Evolutionary conservation across 352 stramenopile species (phyloP), one percentile per base, ranked within the genome.

Genomic region (Blastocystis sp.): DNA sequence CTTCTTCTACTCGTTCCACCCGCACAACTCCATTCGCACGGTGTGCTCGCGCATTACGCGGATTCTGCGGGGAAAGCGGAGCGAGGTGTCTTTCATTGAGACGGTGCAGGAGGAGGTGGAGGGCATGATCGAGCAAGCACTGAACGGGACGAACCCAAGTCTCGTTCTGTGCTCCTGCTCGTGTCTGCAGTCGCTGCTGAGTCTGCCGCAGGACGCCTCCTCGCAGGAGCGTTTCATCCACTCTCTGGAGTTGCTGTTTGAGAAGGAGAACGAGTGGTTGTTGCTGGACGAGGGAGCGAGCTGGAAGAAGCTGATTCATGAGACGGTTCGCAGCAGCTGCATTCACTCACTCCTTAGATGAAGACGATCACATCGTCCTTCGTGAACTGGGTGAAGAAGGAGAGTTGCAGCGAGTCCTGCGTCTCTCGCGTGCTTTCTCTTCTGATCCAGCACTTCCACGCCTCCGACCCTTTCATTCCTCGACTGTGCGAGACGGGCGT

Each of bases 1-100:
- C 45, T 85, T 59, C 41, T 85, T 85, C 55, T 85, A 85, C 29
- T 67, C 50, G 19, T 85, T 85, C 33, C 74, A 85, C 51, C 74
- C 74, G 24, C 41, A 85, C 45, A 29, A 37, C 6, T 59, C 74
- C 35, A 69, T 85, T 41, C 74, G 74, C n/a, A 67, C 16, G 51
- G 50, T 85, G 24, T 85, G 74, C 45, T 35, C 59, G 2, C 59
- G 31, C 12, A 69, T 85, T 51, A 29, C 70, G n/a, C 67, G 70
- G n/a, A 55, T 55, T 13, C 16, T 85, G 39, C 74, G 61, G 4
- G 74, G 74, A 70, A 33, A 19, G 19, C 2, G 70, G 31, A 67
- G 26, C 1, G 51, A 67, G 31, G 31, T 67, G 9, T 24, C 10
- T 21, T 39, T 85, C 37, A 13, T 85, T 9, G 21, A 16, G 13